Percentiles rank a stretch among this genome's conserved stretches.
Evolutionary conservation across 805 yeast species (phyloP).

Genomic region (Grigorovia yakushimaensis): DNA sequence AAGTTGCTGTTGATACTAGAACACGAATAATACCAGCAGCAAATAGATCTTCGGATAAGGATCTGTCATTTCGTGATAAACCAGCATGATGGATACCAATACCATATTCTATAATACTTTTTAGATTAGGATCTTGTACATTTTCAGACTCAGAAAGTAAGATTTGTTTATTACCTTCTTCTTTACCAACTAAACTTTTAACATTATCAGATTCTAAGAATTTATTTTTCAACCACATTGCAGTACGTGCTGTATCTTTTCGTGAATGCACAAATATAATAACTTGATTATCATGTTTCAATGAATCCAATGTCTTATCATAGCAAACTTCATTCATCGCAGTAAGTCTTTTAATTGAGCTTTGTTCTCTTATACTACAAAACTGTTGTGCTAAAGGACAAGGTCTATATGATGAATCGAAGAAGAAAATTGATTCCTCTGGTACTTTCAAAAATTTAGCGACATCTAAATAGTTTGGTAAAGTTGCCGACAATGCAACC

Average conservation of each 20-base stretch:
- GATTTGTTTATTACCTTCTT: conserved; percentile 52
- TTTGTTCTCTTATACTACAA: conserved; percentile 78
- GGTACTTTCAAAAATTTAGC: conserved; percentile 70
- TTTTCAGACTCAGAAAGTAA: conserved; percentile 52
- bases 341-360: conserved; percentile 61
- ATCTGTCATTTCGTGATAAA: conserved; percentile 58
- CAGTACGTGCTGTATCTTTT: conserved; percentile 82
- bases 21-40: conserved; percentile 82
- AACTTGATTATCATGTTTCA: conserved; percentile 60
- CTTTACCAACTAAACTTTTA: conserved; percentile 34
- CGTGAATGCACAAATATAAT: conserved; percentile 91
- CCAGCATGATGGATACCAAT: conserved; percentile 94
- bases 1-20: conserved; percentile 81
- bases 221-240: conserved; percentile 58
- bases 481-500: conserved; percentile 84
- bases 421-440: conserved; percentile 57
- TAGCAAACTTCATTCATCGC: conserved; percentile 90
- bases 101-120: conserved; percentile 56
- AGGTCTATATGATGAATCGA: conserved; percentile 79
- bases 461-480: conserved; percentile 83
- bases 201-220: conserved; percentile 46
- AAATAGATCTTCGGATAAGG: conserved; percentile 73
- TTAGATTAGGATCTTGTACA: conserved; percentile 43
- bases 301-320: conserved; percentile 61
- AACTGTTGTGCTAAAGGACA: conserved; percentile 87